These are phyloP conservation scores for Didymellaceae sp. DNA, from an alignment of 2,329 filamentous ascomycete genomes.

Conservation along the genomic window DNA sequence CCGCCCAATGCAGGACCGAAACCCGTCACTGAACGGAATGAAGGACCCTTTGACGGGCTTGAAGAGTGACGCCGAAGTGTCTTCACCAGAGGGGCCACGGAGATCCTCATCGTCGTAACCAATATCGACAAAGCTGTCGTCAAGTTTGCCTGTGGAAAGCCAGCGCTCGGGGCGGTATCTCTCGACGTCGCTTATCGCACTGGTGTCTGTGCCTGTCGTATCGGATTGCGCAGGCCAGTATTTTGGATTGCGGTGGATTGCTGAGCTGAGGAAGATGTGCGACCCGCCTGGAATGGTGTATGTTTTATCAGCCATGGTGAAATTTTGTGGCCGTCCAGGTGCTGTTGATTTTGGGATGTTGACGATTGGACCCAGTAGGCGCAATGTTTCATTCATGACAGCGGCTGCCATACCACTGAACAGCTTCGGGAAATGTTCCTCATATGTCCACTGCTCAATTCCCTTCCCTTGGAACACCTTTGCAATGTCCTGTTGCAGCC, in stretches of 20 bases:
- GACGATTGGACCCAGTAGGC: conserved; percentile 73
- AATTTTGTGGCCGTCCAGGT: conserved; percentile 57
- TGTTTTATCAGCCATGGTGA: conserved; percentile 65
- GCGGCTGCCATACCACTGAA: conserved; percentile 75
- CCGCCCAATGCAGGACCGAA: conserved; percentile 62
- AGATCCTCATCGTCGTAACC: conserved; percentile 60
- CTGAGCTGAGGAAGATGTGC: conserved; percentile 61
- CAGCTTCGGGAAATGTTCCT: conserved; percentile 68
- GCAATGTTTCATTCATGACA: conserved; percentile 78
- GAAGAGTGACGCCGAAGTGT: conserved; percentile 67
- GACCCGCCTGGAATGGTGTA: conserved; percentile 64
- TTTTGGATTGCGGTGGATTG: conserved; percentile 71
- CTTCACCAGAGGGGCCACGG: conserved; percentile 65
- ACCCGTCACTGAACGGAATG: conserved; percentile 63
- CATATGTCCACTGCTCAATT: conserved; percentile 72
- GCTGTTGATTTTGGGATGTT: conserved; percentile 71
- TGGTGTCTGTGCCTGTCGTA: conserved; percentile 32
- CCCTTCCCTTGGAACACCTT: conserved; percentile 65
- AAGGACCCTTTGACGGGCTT: conserved; percentile 58
- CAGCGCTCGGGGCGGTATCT: conserved; percentile 77
- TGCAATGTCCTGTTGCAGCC: conserved; percentile 73
- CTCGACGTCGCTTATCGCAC: conserved; percentile 59
- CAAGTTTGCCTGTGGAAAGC: conserved; percentile 55
- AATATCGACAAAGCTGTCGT: conserved; percentile 44
- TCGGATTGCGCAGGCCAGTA: conserved; percentile 67